These are phyloP conservation scores for Herpetospermum pedunculosum DNA, from an alignment of 306 rosid species.

Conservation along the genomic window DNA sequence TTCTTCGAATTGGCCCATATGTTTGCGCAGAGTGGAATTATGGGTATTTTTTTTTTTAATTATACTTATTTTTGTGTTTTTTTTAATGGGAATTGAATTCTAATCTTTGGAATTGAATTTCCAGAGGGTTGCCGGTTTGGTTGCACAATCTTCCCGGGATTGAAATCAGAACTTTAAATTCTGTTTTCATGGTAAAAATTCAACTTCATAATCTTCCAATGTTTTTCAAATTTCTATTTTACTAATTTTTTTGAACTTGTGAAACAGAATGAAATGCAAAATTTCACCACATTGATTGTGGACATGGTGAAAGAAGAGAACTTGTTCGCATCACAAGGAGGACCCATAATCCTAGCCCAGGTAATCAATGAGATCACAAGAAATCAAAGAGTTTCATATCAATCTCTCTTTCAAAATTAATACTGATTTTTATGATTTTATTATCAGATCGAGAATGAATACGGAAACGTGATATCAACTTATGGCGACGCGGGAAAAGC, in stretches of 20 bases:
- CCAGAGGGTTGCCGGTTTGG: constrained; percentile 51
- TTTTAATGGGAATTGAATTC: too few relatives aligned
- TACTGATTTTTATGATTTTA: too few relatives aligned
- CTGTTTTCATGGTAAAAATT: constrained; percentile 42
- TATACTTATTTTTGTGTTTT: neutral
- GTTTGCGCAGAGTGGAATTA: constrained; percentile 59
- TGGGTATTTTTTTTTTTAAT: constrained; percentile 14
- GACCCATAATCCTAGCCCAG: constrained; percentile 40
- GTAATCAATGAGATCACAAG: too few relatives aligned
- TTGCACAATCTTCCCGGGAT: constrained; percentile 40
- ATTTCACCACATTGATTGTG: constrained; percentile 37
- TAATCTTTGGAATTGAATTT: neutral
- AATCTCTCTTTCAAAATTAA: too few relatives aligned
- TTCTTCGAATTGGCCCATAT: constrained; percentile 64
- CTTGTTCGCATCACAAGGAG: constrained; percentile 49
- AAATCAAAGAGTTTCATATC: too few relatives aligned
- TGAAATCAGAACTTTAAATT: constrained; percentile 32
- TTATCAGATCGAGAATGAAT: constrained; percentile 51
- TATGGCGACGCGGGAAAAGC: constrained; percentile 48
- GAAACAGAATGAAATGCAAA: constrained; percentile 40
- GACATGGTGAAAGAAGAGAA: constrained; percentile 38
- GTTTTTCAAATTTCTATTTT: too few relatives aligned
- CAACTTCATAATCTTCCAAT: too few relatives aligned
- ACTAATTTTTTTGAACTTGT: neutral
- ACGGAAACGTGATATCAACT: constrained; percentile 28